Evolutionary conservation across 768 basidiomycete genomes (phyloP).

Genomic region (Baorangia bicolor): DNA sequence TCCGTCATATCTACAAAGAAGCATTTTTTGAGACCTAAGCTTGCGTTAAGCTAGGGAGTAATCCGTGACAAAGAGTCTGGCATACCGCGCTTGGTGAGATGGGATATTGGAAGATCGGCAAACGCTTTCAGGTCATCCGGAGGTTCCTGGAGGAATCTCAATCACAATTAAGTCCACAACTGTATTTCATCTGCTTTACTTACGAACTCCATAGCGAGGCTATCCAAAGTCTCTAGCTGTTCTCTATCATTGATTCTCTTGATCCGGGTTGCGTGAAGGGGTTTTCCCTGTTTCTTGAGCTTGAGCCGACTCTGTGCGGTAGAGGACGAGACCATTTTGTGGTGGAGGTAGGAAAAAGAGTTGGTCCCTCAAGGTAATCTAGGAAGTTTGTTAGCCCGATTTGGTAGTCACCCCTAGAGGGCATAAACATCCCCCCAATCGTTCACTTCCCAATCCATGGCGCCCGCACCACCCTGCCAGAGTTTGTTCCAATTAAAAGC

Average conservation of each 20-base stretch:
- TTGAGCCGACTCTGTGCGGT: slow-evolving; percentile 6
- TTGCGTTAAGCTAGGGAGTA: slow-evolving; percentile 3
- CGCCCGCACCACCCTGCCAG: no score
- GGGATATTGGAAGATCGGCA: slow-evolving; percentile 75
- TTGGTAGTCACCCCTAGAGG: not conserved
- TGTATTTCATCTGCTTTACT: slow-evolving; percentile 14
- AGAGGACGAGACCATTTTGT: slow-evolving; percentile 23
- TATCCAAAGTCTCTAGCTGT: slow-evolving; percentile 50
- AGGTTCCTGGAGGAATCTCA: slow-evolving; percentile 43
- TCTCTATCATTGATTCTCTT: slow-evolving; percentile 50
- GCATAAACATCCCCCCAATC: no score
- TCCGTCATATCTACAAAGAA: slow-evolving; percentile 89
- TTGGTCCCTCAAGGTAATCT: not conserved
- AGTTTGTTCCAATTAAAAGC: no score
- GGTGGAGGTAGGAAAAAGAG: not conserved
- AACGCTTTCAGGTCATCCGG: slow-evolving; percentile 53
- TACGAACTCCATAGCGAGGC: slow-evolving; percentile 51
- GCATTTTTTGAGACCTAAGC: slow-evolving; percentile 76
- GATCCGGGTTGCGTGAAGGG: slow-evolving; percentile 27
- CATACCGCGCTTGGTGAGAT: slow-evolving; percentile 69
- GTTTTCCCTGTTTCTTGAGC: slow-evolving; percentile 16
- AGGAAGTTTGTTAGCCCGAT: not conserved
- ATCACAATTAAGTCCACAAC: slow-evolving; percentile 3
- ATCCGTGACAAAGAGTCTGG: not conserved
- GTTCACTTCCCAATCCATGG: no score